Evolutionary conservation across 352 stramenopile species (phyloP), one percentile per base, ranked within the genome.

Genomic region (Aphanomyces astaci): DNA sequence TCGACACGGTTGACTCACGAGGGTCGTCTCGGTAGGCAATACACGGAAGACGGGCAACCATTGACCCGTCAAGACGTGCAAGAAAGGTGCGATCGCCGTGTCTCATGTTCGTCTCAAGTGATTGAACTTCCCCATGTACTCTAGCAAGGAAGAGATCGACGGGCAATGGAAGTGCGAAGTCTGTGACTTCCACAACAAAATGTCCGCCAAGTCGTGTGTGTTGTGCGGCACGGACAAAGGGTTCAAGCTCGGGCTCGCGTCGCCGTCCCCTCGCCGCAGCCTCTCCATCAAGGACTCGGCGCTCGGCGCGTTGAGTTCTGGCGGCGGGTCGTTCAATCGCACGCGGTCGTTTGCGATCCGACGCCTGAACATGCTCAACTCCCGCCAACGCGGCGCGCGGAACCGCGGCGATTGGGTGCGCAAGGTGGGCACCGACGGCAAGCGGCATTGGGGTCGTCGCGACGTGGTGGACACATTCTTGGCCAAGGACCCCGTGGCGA

Each of bases 111-210:
- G n/a, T n/a, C n/a, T n/a, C n/a, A n/a, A n/a, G n/a, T n/a, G n/a
- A n/a, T n/a, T n/a, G n/a, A n/a, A 55, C 32, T 64, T 9, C 55
- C 63, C 25, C 24, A 19, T 55, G 48, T 66, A n/a, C n/a, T 1
- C 4, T 73, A 80, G 75, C 0, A 85, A 78, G 45, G 86, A 94
- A 69, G 86, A 94, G 59, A 75, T 94, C 5, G 84, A 78, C 45
- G 85, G 75, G 4, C 84, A 94, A 69, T 94, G 86, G 86, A 88
- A 92, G 70, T 94, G 86, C 72, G 84, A 92, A 54, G 86, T 94
- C 5, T 94, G 86, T 67, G 86, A 94, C 73, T 94, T 94, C 71
- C 81, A 92, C 74, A 94, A 94, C 76, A 94, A 94, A 71, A 77
- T 79, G 30, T 91, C 81, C 54, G 48, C 77, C 66, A 89, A 88